Percentiles rank a stretch among this genome's conserved stretches.
Conservation (phyloP, 768 basidiomycete genomes). For the Boletus edulis region DNA sequence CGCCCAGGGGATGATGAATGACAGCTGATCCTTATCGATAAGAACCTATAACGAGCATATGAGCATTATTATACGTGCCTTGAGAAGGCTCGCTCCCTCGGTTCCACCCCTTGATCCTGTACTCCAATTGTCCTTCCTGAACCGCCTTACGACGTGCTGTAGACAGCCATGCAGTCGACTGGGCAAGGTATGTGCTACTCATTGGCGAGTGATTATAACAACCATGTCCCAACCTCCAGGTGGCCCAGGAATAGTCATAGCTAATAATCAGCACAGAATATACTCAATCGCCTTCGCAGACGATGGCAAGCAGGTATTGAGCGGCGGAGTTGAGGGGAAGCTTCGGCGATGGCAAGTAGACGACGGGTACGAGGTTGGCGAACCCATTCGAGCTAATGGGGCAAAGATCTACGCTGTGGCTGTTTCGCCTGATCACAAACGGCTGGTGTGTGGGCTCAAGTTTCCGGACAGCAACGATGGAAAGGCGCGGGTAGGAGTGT, state of each 20-base stretch:
- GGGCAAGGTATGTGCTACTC: background rate
- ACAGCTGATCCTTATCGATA: background rate
- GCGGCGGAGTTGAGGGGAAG: background rate
- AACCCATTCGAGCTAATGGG: background rate
- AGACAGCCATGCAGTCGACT: background rate
- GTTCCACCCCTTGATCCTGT: background rate
- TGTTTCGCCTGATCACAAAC: background rate
- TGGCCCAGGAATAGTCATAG: background rate
- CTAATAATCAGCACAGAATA: background rate
- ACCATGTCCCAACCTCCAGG: background rate
- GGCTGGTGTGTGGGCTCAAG: constrained; percentile 1
- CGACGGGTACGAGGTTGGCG: background rate
- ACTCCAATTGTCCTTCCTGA: background rate
- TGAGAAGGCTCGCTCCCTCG: no score
- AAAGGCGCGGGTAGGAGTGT: background rate
- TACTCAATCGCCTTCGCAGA: background rate
- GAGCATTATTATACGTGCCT: no score
- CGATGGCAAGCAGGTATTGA: background rate
- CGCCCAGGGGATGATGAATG: no score
- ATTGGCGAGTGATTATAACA: background rate
- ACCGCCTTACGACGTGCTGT: background rate
- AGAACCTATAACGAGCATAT: no score
- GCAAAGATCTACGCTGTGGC: background rate
- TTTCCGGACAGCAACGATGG: background rate
- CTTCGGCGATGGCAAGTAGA: background rate